Evolutionary conservation across 2,329 filamentous ascomycete species (phyloP), one percentile per base, ranked within the genome.

Genomic region (Didymella sp.): DNA sequence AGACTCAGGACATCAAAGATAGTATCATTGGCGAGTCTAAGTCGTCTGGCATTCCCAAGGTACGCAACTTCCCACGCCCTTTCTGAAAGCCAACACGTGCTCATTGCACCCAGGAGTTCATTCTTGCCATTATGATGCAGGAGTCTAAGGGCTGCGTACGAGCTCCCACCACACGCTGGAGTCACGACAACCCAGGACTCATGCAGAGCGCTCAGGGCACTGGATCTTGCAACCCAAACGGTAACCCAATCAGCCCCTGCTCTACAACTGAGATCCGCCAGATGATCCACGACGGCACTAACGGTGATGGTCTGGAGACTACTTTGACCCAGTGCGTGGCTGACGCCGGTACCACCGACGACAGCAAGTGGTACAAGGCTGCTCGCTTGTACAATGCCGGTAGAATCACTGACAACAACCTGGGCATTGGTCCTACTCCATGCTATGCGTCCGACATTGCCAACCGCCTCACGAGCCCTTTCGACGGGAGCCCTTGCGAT

Each of bases 371-470:
- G 69, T 83, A 82, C 67, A 76, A 72, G 45, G 80, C 78, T 0
- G 78, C 80, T n/a, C 73, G 81, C 30, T 76, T 79, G 31, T 84
- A 83, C 73, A 84, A 84, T 67, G 79, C 78, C n/a, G 81, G 81
- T 15, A 71, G 68, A 21, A 63, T 69, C 35, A 58, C 59, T 9
- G 72, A 62, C 43, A 71, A 68, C 33, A 74, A 80, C 59, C 67
- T 79, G 6, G 73, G 77, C 37, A 71, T 75, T 51, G 78, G 78
- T 41, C 64, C 67, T 31, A 82, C 81, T 17, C 76, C 78, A 59
- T 84, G 81, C 73, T 85, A 85, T 66, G 74, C 78, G 8, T 77
- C 73, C 17, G 82, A 85, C 59, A 73, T 84, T 60, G 82, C 83
- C 44, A 83, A 82, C 64, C 73, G 80, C 41, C 69, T 82, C 38